phyloP scores from a whole-genome alignment of 306 rosid species.

The Benincasa hispida region DNA sequence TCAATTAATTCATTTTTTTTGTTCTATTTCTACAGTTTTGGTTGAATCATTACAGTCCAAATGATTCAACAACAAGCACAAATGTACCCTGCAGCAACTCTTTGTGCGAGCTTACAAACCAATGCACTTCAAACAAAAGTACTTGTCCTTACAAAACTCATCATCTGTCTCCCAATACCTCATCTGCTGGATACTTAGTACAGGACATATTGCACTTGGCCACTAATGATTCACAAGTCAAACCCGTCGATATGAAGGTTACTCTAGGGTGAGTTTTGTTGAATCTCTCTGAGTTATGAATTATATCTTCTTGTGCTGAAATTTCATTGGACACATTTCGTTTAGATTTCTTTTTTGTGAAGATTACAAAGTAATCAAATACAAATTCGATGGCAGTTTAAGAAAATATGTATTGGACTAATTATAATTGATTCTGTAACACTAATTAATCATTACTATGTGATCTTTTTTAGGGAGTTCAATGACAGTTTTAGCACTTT shows the following conservation, averaged over 20 bases:
- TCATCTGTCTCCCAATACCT: conserved; percentile 47
- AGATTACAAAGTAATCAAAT: background rate
- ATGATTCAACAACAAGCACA: conserved; percentile 50
- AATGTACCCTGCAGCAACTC: conserved; percentile 48
- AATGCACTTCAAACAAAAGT: conserved; percentile 36
- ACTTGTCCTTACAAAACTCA: conserved; percentile 37
- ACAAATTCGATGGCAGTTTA: background rate
- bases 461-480: background rate
- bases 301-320: background rate
- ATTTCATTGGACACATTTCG: background rate
- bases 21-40: background rate
- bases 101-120: conserved; percentile 24
- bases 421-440: background rate
- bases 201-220: conserved; percentile 67
- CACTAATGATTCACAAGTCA: conserved; percentile 32
- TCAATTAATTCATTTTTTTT: background rate
- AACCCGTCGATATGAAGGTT: conserved; percentile 22
- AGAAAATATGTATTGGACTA: background rate
- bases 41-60: conserved; percentile 49
- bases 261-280: conserved; percentile 54
- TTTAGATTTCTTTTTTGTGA: background rate
- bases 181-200: conserved; percentile 58
- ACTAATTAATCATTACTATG: background rate
- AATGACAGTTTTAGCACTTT: no score
- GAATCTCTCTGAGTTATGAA: background rate